Percentiles rank a stretch among this genome's conserved stretches.
phyloP scores from a whole-genome alignment of 2,329 filamentous ascomycete genomes.

The Atkinsonella texensis region DNA sequence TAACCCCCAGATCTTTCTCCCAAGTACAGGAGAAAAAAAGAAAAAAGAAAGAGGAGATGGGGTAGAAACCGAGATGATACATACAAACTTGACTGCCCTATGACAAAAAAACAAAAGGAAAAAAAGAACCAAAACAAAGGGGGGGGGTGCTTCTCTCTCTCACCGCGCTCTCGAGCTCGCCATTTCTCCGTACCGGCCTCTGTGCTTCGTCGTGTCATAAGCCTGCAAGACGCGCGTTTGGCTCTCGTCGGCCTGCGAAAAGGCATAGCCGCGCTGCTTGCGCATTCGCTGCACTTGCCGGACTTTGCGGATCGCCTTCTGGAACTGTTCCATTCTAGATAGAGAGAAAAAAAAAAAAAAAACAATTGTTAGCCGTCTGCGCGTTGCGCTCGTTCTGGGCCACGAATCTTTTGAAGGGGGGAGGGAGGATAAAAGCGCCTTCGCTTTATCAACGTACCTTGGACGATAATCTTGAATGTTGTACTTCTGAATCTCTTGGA shows the following conservation, averaged over 20 bases:
- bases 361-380: background rate
- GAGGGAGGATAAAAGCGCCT: background rate
- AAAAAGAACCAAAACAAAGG: background rate
- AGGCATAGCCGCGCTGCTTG: conserved; percentile 96
- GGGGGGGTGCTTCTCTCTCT: background rate
- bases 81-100: background rate
- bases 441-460: conserved; percentile 45
- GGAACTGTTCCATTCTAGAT: conserved; percentile 92
- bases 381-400: no score
- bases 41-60: no score
- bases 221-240: conserved; percentile 92
- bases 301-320: conserved; percentile 97
- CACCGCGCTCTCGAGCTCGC: conserved; percentile 32
- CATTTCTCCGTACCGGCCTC: conserved; percentile 95
- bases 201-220: conserved; percentile 88
- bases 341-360: background rate
- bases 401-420: no score
- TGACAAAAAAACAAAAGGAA: background rate
- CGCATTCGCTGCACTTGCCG: conserved; percentile 98
- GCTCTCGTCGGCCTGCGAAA: conserved; percentile 92
- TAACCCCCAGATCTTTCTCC: no score
- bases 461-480: conserved; percentile 98
- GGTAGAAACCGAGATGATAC: no score
- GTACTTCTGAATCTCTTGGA: conserved; percentile 99
- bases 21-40: no score